Evolutionary conservation across 2,329 filamentous ascomycete species (phyloP).

Genomic region (Pseudocercospora eumusae): DNA sequence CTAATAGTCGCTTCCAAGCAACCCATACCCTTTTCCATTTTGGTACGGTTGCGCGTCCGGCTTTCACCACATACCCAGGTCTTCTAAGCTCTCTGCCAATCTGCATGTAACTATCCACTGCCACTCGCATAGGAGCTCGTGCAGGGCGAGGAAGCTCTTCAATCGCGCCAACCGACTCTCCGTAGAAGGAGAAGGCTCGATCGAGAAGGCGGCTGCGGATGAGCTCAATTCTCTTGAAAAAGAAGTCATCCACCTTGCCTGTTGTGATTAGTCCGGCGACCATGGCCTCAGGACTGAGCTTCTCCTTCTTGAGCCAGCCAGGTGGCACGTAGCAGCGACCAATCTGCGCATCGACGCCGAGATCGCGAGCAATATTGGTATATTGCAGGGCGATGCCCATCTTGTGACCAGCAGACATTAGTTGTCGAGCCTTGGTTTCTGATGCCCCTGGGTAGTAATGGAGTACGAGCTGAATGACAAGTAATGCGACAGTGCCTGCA

Average conservation of each 20-base stretch:
- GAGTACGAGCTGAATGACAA: constrained; percentile 68
- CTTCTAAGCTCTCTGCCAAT: constrained; percentile 65
- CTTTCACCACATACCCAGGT: constrained; percentile 48
- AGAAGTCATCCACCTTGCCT: constrained; percentile 43
- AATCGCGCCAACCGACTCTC: constrained; percentile 58
- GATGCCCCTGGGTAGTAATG: constrained; percentile 51
- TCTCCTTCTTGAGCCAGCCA: constrained; percentile 62
- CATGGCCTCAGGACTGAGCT: constrained; percentile 57
- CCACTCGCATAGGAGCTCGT: constrained; percentile 65
- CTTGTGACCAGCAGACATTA: constrained; percentile 59
- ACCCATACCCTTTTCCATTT: constrained; percentile 55
- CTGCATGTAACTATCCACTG: constrained; percentile 75
- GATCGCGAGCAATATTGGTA: constrained; percentile 74
- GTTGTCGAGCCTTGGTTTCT: constrained; percentile 41
- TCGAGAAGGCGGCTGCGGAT: constrained; percentile 59
- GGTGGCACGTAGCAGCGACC: constrained; percentile 68
- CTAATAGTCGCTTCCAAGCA: constrained; percentile 58
- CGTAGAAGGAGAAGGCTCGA: constrained; percentile 63
- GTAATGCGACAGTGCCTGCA: constrained; percentile 70
- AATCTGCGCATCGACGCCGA: constrained; percentile 66
- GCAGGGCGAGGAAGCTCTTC: constrained; percentile 62
- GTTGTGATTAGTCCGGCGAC: constrained; percentile 44
- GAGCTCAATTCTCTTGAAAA: constrained; percentile 49
- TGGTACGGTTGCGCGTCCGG: constrained; percentile 50
- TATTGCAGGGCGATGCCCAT: constrained; percentile 78